Evolutionary conservation across 2,329 filamentous ascomycete species (phyloP).

Genomic region (Hypocrella siamensis): DNA sequence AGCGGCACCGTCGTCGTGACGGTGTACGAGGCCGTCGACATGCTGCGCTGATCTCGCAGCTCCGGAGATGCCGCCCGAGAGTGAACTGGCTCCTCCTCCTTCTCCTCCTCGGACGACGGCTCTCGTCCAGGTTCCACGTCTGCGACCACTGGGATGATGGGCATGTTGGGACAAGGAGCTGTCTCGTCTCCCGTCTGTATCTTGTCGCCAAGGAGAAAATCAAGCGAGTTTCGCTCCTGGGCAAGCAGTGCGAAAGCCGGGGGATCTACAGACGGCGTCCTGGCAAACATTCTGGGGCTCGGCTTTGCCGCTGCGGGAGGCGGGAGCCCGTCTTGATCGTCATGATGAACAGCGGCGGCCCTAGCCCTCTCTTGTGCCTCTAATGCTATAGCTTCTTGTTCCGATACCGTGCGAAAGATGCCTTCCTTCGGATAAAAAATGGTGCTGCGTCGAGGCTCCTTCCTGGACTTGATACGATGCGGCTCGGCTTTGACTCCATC

Average conservation of each 20-base stretch:
- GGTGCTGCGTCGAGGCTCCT: slow-evolving; percentile 30
- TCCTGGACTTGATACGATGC: slow-evolving; percentile 14
- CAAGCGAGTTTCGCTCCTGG: slow-evolving; percentile 39
- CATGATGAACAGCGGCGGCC: neutral
- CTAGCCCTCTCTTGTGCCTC: slow-evolving; percentile 15
- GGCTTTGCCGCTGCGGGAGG: slow-evolving; percentile 13
- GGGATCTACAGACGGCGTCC: slow-evolving; percentile 47
- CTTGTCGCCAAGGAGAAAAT: slow-evolving; percentile 45
- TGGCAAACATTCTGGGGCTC: slow-evolving; percentile 29
- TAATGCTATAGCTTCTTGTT: slow-evolving; percentile 31
- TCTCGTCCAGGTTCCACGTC: slow-evolving; percentile 5
- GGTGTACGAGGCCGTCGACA: slow-evolving; percentile 28
- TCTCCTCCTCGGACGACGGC: neutral
- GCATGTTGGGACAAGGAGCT: slow-evolving; percentile 21
- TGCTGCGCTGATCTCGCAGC: slow-evolving; percentile 25
- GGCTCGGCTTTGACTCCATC: neutral
- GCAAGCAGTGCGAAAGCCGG: slow-evolving; percentile 39
- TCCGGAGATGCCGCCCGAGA: slow-evolving; percentile 10
- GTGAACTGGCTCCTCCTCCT: slow-evolving; percentile 4
- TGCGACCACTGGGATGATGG: slow-evolving; percentile 18
- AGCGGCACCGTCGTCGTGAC: slow-evolving; percentile 35
- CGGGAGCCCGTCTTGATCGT: slow-evolving; percentile 4
- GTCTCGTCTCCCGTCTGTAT: slow-evolving; percentile 25
- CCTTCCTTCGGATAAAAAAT: slow-evolving; percentile 48
- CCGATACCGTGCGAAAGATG: slow-evolving; percentile 44